These are phyloP conservation scores for Lactuca sativa DNA, from an alignment of 129 eudicot genomes.

Conservation along the genomic window DNA sequence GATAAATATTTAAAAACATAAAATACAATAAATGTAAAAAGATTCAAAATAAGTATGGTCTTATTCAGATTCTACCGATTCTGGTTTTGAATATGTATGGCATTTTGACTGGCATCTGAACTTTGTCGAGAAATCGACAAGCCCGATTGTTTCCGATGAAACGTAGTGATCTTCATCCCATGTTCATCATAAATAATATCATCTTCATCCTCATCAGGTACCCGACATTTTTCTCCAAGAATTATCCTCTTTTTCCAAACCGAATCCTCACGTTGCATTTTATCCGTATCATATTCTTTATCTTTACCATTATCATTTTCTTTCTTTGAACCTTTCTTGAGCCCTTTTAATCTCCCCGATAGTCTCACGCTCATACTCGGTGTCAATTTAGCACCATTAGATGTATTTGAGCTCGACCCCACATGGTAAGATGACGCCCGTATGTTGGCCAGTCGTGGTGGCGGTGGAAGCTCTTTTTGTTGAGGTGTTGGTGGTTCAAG, in stretches of 20 bases:
- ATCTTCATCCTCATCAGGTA: constrained; percentile 63
- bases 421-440: constrained; percentile 46
- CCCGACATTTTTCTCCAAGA: constrained; percentile 66
- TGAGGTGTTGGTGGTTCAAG: constrained; percentile 12
- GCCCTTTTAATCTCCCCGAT: constrained; percentile 24
- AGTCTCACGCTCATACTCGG: constrained; percentile 71
- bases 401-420: constrained; percentile 33
- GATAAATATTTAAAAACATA: background rate
- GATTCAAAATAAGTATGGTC: background rate
- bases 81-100: constrained; percentile 6
- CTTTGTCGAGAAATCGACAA: constrained; percentile 38
- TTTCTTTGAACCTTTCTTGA: constrained; percentile 31
- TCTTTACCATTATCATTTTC: constrained; percentile 18
- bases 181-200: constrained; percentile 51
- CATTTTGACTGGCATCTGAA: constrained; percentile 26
- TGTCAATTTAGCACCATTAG: constrained; percentile 35
- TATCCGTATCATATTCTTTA: constrained; percentile 18
- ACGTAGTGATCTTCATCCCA: constrained; percentile 44
- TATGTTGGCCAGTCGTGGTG: constrained; percentile 38
- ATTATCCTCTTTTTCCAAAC: constrained; percentile 74
- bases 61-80: constrained; percentile 12
- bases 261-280: constrained; percentile 56
- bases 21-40: constrained; percentile 8
- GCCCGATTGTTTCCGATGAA: constrained; percentile 37
- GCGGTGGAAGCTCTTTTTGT: constrained; percentile 43